A percentile compares a stretch with the other conserved stretches of the same genome.
Evolutionary conservation across 2,329 filamentous ascomycete genomes (phyloP).

Genomic region (Curvularia eragrostidis): DNA sequence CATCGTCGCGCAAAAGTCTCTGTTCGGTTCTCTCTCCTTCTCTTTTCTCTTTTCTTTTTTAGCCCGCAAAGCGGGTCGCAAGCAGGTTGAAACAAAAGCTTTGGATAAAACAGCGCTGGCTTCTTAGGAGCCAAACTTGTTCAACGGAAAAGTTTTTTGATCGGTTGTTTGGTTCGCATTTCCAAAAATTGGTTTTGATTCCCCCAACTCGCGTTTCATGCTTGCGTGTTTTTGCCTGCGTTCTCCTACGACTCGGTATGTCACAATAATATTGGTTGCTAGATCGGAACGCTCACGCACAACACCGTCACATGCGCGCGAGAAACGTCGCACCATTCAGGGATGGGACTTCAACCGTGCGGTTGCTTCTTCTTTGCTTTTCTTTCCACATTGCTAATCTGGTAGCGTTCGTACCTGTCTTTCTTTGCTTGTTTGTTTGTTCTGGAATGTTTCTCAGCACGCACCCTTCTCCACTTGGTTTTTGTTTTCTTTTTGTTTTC

Average conservation of each 20-base stretch:
- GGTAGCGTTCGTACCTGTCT: constrained; percentile 8
- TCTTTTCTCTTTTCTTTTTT: neutral
- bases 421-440: neutral
- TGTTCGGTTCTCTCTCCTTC: constrained; percentile 9
- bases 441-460: constrained; percentile 5
- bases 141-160: constrained; percentile 28
- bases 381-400: constrained; percentile 9
- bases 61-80: neutral
- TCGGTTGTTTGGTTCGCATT: constrained; percentile 20
- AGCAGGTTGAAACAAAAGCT: constrained; percentile 25
- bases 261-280: constrained; percentile 48
- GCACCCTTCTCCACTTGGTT: neutral
- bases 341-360: constrained; percentile 23
- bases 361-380: constrained; percentile 12
- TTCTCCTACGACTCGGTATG: constrained; percentile 42
- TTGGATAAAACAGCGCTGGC: constrained; percentile 19
- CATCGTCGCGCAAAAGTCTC: constrained; percentile 6
- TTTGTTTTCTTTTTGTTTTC: constrained; percentile 2
- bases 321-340: constrained; percentile 28
- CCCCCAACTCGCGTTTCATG: constrained; percentile 27
- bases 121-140: constrained; percentile 9
- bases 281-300: constrained; percentile 49
- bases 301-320: constrained; percentile 36
- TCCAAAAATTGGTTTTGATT: constrained; percentile 32
- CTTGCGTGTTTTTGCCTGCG: constrained; percentile 38